Evolutionary conservation across 306 rosid genomes (phyloP).

Genomic region (Hippophae gyantsensis): DNA sequence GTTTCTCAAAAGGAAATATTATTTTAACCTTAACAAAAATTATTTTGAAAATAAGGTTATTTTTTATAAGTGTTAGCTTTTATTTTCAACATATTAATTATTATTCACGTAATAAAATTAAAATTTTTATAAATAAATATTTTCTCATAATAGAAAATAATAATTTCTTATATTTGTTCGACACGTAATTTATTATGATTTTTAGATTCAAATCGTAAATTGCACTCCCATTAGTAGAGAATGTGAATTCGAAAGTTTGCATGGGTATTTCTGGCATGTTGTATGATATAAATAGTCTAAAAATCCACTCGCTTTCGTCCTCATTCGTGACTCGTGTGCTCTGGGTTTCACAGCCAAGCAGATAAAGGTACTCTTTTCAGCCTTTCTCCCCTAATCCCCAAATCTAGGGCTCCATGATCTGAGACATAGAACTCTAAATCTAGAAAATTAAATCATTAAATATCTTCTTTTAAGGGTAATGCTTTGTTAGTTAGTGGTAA

Average conservation of each 20-base stretch:
- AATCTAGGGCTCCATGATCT: slow-evolving; percentile 52
- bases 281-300: not conserved
- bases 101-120: no score
- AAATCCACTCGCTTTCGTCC: slow-evolving; percentile 1
- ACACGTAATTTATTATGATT: no score
- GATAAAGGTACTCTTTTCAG: slow-evolving; percentile 27
- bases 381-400: slow-evolving; percentile 48
- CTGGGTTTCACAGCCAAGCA: slow-evolving; percentile 43
- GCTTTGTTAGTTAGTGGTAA: slow-evolving; percentile 1
- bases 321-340: slow-evolving; percentile 26
- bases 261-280: slow-evolving; percentile 22
- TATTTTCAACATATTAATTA: no score
- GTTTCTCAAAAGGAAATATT: no score
- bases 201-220: no score
- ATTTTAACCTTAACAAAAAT: no score
- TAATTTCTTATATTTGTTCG: no score
- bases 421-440: slow-evolving; percentile 11
- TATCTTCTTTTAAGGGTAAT: slow-evolving; percentile 6
- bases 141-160: no score
- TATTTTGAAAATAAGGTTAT: no score
- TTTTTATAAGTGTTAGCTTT: no score
- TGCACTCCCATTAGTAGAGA: no score
- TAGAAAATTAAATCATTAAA: slow-evolving; percentile 4
- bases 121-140: no score
- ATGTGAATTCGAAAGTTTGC: slow-evolving; percentile 5